A percentile compares a stretch with the other conserved stretches of the same genome.
Evolutionary conservation across 768 basidiomycete genomes (phyloP).

Genomic region (Russula lepida): DNA sequence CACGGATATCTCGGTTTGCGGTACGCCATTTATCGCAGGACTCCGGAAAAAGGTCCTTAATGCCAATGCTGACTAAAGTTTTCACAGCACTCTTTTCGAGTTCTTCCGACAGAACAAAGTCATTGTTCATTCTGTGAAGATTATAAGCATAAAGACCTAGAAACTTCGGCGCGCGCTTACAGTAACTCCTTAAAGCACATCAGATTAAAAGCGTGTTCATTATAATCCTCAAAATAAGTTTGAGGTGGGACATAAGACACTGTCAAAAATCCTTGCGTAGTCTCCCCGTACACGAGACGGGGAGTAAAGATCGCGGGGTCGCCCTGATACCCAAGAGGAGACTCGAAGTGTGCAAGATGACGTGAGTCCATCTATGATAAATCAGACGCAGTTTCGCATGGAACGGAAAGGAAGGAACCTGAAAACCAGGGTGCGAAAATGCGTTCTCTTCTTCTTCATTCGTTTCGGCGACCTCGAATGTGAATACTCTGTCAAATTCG

Average conservation of each 20-base stretch:
- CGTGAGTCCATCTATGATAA: background rate
- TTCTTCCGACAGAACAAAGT: background rate
- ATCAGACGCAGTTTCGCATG: background rate
- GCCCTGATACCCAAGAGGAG: background rate
- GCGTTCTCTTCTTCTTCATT: conserved; percentile 49
- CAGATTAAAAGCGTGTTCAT: background rate
- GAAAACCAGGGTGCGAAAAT: conserved; percentile 37
- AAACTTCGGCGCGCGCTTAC: background rate
- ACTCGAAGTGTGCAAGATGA: background rate
- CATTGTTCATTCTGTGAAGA: background rate
- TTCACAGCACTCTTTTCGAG: conserved; percentile 2
- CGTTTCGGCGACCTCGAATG: conserved; percentile 47
- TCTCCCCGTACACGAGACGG: conserved; percentile 18
- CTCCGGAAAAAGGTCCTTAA: conserved; percentile 1
- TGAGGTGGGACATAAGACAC: background rate
- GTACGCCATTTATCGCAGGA: background rate
- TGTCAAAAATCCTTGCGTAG: conserved; percentile 17
- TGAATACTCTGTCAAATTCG: conserved; percentile 40
- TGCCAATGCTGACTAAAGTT: background rate
- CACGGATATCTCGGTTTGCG: background rate
- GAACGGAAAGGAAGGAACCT: conserved; percentile 26
- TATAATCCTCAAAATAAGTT: background rate
- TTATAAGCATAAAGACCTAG: background rate
- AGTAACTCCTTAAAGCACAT: conserved; percentile 1
- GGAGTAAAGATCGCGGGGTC: background rate